These are phyloP conservation scores for Trichothecium roseum DNA, from an alignment of 2,329 filamentous ascomycete genomes.

Conservation along the genomic window DNA sequence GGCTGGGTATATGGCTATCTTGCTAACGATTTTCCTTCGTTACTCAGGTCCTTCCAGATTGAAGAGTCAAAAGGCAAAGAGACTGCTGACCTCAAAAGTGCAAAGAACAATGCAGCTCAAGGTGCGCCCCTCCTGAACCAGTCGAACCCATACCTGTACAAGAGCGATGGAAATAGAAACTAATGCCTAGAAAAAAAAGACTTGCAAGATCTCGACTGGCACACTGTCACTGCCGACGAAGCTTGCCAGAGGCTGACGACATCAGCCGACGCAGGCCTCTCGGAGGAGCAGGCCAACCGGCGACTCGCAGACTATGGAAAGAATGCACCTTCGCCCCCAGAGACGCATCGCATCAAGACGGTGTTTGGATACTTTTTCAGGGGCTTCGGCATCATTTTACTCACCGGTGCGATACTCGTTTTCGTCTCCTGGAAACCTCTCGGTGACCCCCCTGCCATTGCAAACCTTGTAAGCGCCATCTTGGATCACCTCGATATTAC, in stretches of 20 bases:
- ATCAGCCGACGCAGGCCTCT: slow-evolving; percentile 48
- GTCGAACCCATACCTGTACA: slow-evolving; percentile 4
- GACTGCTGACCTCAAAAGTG: slow-evolving; percentile 23
- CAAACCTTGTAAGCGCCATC: slow-evolving; percentile 49
- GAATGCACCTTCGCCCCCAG: slow-evolving; percentile 57
- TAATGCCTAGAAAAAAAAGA: slow-evolving; percentile 29
- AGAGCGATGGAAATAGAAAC: not conserved
- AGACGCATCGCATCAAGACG: slow-evolving; percentile 46
- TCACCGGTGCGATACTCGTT: slow-evolving; percentile 59
- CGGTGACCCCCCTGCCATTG: slow-evolving; percentile 56
- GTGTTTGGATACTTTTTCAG: slow-evolving; percentile 64
- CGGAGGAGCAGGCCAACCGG: slow-evolving; percentile 42
- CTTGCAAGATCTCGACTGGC: slow-evolving; percentile 57
- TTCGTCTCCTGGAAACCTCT: slow-evolving; percentile 71
- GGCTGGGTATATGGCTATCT: slow-evolving; percentile 1
- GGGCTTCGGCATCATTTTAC: slow-evolving; percentile 63
- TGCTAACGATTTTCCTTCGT: not conserved
- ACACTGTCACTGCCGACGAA: slow-evolving; percentile 47
- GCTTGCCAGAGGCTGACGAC: slow-evolving; percentile 49
- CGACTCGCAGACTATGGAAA: slow-evolving; percentile 50
- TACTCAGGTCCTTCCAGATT: slow-evolving; percentile 44
- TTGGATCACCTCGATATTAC: too few relatives aligned
- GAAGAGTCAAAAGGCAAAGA: slow-evolving; percentile 40
- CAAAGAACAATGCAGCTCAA: slow-evolving; percentile 32
- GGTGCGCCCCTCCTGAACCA: slow-evolving; percentile 25